Evolutionary conservation across 2,329 filamentous ascomycete genomes (phyloP).

Genomic region (Didymellaceae sp.): DNA sequence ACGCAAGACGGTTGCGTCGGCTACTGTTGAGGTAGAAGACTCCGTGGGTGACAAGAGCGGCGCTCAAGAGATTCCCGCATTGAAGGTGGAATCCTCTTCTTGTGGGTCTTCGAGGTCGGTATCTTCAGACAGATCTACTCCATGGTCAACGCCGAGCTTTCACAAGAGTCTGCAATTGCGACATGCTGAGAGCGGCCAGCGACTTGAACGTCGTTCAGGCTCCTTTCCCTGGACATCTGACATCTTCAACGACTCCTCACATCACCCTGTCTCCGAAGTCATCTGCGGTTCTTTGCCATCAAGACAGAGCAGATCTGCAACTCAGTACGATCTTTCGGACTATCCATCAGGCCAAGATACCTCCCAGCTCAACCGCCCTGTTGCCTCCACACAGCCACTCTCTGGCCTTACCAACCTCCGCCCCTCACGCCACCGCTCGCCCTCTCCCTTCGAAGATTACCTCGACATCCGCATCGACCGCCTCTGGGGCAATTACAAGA

Average conservation of each 20-base stretch:
- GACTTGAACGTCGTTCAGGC: background rate
- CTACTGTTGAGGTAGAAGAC: background rate
- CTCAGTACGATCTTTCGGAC: too few species aligned
- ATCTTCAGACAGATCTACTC: background rate
- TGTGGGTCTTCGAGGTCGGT: background rate
- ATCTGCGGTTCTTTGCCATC: too few species aligned
- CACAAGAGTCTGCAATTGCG: background rate
- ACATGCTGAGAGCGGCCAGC: background rate
- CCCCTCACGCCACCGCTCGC: background rate
- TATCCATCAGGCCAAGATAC: too few species aligned
- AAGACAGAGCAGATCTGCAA: too few species aligned
- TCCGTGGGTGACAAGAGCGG: background rate
- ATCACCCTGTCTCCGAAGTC: too few species aligned
- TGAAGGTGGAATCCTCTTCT: background rate
- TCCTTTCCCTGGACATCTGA: too few species aligned
- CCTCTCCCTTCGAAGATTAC: background rate
- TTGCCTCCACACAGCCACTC: background rate
- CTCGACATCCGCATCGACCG: conserved; percentile 3
- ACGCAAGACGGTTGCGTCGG: background rate
- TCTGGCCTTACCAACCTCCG: background rate
- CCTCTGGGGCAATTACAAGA: conserved; percentile 10
- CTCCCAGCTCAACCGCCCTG: too few species aligned
- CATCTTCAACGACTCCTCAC: too few species aligned
- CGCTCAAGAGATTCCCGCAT: background rate
- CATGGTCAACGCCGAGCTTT: background rate